These are phyloP conservation scores for Exobasidium cylindrosporum DNA, from an alignment of 1,284 basidiomycete genomes.

Conservation along the genomic window DNA sequence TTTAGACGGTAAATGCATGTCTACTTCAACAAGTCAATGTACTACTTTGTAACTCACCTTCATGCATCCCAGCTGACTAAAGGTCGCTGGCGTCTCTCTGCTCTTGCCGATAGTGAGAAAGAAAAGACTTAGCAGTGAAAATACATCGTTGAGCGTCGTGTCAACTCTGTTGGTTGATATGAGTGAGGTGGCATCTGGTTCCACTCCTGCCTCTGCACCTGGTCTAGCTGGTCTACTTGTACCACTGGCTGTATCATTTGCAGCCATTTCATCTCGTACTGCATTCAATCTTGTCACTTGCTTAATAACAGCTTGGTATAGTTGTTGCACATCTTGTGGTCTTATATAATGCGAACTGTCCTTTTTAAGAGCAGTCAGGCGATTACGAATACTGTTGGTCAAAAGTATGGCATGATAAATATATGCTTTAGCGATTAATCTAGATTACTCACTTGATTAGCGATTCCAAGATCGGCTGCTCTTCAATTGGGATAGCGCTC, in stretches of 20 bases:
- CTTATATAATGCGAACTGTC: slow-evolving; percentile 84
- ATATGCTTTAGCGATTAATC: background rate
- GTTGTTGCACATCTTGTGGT: slow-evolving; percentile 83
- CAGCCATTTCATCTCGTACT: slow-evolving; percentile 67
- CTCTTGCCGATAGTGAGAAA: slow-evolving; percentile 54
- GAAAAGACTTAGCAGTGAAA: slow-evolving; percentile 52
- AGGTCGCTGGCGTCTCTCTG: slow-evolving; percentile 50
- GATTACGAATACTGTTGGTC: slow-evolving; percentile 75
- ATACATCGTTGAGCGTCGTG: slow-evolving; percentile 54
- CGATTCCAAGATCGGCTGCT: slow-evolving; percentile 89
- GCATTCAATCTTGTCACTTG: slow-evolving; percentile 91
- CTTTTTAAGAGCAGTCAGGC: slow-evolving; percentile 76
- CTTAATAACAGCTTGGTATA: slow-evolving; percentile 91
- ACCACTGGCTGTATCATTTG: slow-evolving; percentile 12
- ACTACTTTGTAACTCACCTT: too few species aligned
- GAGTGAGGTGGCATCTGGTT: slow-evolving; percentile 18
- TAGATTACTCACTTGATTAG: slow-evolving; percentile 73
- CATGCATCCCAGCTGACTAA: slow-evolving; percentile 53
- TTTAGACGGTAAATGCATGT: background rate
- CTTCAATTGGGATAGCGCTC: slow-evolving; percentile 57
- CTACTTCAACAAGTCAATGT: background rate
- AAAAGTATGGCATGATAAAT: slow-evolving; percentile 18
- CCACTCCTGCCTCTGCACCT: slow-evolving; percentile 6
- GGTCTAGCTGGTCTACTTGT: slow-evolving; percentile 12
- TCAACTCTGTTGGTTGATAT: slow-evolving; percentile 50